A percentile compares a stretch with the other conserved stretches of the same genome.
Conservation (phyloP, 306 rosid genomes). For the Chamaecrista fasciculata region DNA sequence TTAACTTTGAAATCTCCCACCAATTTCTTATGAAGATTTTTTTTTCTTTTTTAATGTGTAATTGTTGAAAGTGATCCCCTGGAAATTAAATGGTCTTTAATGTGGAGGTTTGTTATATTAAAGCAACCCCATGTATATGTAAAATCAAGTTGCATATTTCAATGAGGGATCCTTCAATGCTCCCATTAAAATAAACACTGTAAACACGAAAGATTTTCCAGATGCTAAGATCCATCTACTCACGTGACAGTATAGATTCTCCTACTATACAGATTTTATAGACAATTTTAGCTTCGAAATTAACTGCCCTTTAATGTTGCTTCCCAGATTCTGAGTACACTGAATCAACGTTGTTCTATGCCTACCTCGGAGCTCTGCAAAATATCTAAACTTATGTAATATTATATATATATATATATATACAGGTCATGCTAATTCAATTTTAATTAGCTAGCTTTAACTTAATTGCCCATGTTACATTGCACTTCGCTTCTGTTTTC, state of each 20-base stretch:
- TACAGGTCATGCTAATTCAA: background rate
- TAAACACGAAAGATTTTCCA: slow-evolving; percentile 15
- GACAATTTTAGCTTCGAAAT: background rate
- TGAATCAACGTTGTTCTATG: background rate
- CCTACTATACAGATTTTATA: background rate
- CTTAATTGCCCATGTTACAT: background rate
- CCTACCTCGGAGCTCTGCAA: background rate
- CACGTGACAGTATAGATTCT: slow-evolving; percentile 15
- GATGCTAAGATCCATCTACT: background rate
- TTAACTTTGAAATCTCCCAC: background rate
- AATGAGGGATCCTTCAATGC: slow-evolving; percentile 25
- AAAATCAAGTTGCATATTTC: slow-evolving; percentile 17
- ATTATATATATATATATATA: background rate
- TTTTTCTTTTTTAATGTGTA: background rate
- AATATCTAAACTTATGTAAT: background rate
- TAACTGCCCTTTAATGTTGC: background rate
- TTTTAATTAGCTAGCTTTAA: too few relatives aligned
- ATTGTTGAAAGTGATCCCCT: background rate
- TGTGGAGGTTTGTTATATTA: background rate
- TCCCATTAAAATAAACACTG: background rate
- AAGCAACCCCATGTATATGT: slow-evolving; percentile 2
- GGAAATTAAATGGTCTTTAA: slow-evolving; percentile 5
- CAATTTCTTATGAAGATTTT: background rate
- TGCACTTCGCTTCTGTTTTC: background rate
- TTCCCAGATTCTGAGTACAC: background rate